Evolutionary conservation across 257 asterid species (phyloP).

Genomic region (Anisodus acutangulus): DNA sequence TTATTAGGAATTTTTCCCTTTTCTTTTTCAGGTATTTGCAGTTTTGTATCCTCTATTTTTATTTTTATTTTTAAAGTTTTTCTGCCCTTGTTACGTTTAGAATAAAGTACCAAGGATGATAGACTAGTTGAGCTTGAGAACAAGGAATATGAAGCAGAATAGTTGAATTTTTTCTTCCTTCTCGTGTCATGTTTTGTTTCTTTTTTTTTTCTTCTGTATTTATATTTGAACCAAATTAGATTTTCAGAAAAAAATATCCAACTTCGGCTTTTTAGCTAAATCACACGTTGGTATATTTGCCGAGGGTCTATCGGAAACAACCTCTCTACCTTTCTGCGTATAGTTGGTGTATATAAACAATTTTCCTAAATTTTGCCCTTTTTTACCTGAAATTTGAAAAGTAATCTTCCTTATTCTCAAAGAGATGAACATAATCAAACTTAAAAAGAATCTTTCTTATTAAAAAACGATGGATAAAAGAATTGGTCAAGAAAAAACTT

Average conservation of each 20-base stretch:
- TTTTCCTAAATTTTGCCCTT: too few relatives aligned
- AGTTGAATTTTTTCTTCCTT: constrained; percentile 27
- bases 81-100: constrained; percentile 28
- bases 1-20: background rate
- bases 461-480: too few relatives aligned
- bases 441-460: too few relatives aligned
- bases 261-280: too few relatives aligned
- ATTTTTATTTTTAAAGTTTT: background rate
- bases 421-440: too few relatives aligned
- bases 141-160: constrained; percentile 22
- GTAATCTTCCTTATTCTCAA: too few relatives aligned
- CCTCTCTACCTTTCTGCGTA: too few relatives aligned
- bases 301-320: too few relatives aligned
- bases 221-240: background rate
- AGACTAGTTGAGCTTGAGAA: constrained; percentile 32
- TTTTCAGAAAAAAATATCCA: background rate
- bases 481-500: too few relatives aligned
- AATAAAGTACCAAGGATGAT: constrained; percentile 34
- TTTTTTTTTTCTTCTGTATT: background rate
- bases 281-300: too few relatives aligned
- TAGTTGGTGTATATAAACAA: too few relatives aligned
- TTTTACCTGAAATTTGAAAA: too few relatives aligned
- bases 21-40: background rate
- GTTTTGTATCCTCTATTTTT: background rate
- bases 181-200: background rate